Conservation (phyloP, 352 stramenopile species). For the Phytophthora aleatoria region DNA sequence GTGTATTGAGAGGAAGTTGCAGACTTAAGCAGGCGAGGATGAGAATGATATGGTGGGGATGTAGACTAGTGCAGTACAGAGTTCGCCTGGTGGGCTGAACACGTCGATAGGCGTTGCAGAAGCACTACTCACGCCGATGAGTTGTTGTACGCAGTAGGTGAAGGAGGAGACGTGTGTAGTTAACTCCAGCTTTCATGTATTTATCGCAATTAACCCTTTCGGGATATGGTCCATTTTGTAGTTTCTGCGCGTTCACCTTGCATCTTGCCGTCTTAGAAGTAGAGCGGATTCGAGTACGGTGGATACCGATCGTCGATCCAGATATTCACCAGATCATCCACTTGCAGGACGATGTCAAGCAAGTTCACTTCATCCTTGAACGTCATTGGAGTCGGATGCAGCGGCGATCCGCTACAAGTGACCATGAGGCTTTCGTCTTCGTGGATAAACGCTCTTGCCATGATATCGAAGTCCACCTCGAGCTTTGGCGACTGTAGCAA, state of each 20-base stretch:
- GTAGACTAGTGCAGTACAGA: slow-evolving; percentile 21
- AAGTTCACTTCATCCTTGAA: slow-evolving; percentile 67
- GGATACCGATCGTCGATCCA: slow-evolving; percentile 78
- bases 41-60: slow-evolving; percentile 17
- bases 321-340: slow-evolving; percentile 74
- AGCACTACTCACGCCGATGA: slow-evolving; percentile 18
- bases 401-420: slow-evolving; percentile 52
- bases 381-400: slow-evolving; percentile 57
- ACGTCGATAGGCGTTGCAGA: slow-evolving; percentile 9
- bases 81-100: slow-evolving; percentile 29
- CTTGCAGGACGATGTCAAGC: slow-evolving; percentile 63
- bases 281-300: slow-evolving; percentile 70
- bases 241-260: neutral
- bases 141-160: slow-evolving; percentile 15
- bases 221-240: slow-evolving; percentile 13
- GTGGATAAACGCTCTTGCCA: slow-evolving; percentile 67
- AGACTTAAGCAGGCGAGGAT: neutral
- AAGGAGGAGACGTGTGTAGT: slow-evolving; percentile 1
- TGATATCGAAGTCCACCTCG: slow-evolving; percentile 62
- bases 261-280: slow-evolving; percentile 44
- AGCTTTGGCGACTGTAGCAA: slow-evolving; percentile 52
- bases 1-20: slow-evolving; percentile 6
- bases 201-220: slow-evolving; percentile 26
- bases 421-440: slow-evolving; percentile 57
- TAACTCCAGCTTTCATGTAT: slow-evolving; percentile 23